Base-by-base conservation (phyloP, 176 grass and related monocot genomes). In the Areca catechu region DNA sequence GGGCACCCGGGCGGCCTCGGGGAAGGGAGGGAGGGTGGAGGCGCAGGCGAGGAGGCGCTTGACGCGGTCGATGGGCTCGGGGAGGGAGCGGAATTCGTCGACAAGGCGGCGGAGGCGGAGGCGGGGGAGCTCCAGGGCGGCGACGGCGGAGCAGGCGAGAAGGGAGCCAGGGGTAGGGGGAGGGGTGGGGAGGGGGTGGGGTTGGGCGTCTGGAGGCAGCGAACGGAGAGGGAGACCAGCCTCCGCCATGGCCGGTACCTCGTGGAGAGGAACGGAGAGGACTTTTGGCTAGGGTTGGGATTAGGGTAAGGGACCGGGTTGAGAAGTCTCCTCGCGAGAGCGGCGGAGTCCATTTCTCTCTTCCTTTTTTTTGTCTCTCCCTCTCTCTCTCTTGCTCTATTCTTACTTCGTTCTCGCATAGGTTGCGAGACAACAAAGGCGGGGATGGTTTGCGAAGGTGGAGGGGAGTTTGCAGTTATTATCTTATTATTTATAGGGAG, bases 11-110 rank as follows among this genome's bases (percentile, higher is more conserved):
- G 65, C 86, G 10, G 74, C 49, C 21, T 77, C 71, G 5, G 76
- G 65, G 51, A 96, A 77, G 57, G 60, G 78, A 51, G 91, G 91
- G 50, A 96, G 91, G 22, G 71, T 24, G 28, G 77, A 66, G 10
- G 83, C 83, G 70, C 73, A 61, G 3, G 72, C 81, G 19, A 90
- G 80, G 52, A 96, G 73, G 71, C 77, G 73, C 77, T 85, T 77
- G 48, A 75, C 75, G 37, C 86, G 86, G 49, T 79, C 80, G 7
- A 82, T 22, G 7, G 83, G 60, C 34, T 90, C 80, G 20, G 83
- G 24, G 53, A 84, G 70, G 57, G 80, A 77, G 62, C 25, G 63
- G 63, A 96, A 96, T 53, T 96, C 91, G 5, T 90, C 67, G 20
- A 65, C 74, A 5, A 96, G 74, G 19, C 52, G 59, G 57, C 56